Conservation (phyloP, 441 rosid genomes). For the Sinapis alba region DNA sequence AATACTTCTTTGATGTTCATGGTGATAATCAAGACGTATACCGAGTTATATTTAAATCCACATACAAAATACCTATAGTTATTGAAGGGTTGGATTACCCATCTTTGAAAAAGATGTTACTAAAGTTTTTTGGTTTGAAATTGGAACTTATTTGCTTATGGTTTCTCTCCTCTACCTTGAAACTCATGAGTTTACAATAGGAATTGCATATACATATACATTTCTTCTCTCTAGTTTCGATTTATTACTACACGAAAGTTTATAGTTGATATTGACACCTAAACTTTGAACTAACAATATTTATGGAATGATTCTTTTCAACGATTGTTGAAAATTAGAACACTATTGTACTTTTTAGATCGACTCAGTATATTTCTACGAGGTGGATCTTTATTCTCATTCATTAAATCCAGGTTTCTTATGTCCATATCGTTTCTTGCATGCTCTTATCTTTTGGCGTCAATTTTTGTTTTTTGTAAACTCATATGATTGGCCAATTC, state of each 20-base stretch:
- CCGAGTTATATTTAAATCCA: background rate
- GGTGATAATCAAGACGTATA: background rate
- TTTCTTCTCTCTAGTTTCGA: constrained; percentile 10
- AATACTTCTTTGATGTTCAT: constrained; percentile 4
- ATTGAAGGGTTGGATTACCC: constrained; percentile 17
- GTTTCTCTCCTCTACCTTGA: constrained; percentile 29
- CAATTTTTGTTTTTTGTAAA: background rate
- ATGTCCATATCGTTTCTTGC: background rate
- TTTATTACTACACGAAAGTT: constrained; percentile 3
- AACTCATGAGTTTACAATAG: constrained; percentile 7
- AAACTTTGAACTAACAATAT: constrained; percentile 10
- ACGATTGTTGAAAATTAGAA: background rate
- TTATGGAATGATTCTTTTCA: background rate
- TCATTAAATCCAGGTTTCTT: background rate
- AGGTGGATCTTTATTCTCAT: background rate
- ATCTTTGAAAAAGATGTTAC: constrained; percentile 16
- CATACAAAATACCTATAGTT: background rate
- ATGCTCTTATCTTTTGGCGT: background rate
- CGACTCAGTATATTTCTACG: background rate
- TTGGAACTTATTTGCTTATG: constrained; percentile 13
- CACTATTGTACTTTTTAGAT: background rate
- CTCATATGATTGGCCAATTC: background rate
- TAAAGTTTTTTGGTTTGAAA: constrained; percentile 3
- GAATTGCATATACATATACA: background rate
- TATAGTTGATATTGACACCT: constrained; percentile 30